Percentiles rank a stretch among this genome's conserved stretches.
phyloP scores from a whole-genome alignment of 768 basidiomycete genomes.

The Rhizopogon vesiculosus region DNA sequence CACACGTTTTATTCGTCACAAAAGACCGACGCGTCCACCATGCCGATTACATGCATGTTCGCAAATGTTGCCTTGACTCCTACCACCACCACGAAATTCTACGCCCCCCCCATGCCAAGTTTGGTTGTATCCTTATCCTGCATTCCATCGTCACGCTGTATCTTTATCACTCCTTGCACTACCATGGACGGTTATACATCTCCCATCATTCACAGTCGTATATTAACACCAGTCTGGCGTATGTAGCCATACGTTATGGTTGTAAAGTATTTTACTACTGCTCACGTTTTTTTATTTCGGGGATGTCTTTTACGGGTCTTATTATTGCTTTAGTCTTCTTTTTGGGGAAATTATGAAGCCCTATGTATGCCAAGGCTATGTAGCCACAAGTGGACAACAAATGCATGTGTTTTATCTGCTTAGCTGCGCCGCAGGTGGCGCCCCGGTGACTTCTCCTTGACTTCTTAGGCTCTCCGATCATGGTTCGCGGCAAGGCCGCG shows the following conservation, averaged over 20 bases:
- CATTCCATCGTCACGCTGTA: conserved; percentile 22
- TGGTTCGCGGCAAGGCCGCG: not conserved
- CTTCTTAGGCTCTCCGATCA: not conserved
- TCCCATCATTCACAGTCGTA: conserved; percentile 4
- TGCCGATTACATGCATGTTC: not conserved
- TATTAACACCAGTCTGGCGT: conserved; percentile 17
- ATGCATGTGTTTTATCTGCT: conserved; percentile 1
- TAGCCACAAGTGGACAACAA: conserved; percentile 2
- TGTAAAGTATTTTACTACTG: conserved; percentile 28
- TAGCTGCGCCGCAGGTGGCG: conserved; percentile 1
- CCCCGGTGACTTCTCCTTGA: not conserved
- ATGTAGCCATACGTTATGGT: conserved; percentile 33
- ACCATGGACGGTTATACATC: conserved; percentile 9
- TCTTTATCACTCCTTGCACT: conserved; percentile 25
- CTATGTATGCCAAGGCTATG: conserved; percentile 3
- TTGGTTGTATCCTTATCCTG: conserved; percentile 23
- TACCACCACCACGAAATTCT: conserved; percentile 17
- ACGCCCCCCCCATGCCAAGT: conserved; percentile 21
- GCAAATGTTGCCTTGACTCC: not conserved
- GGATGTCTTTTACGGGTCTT: conserved; percentile 3
- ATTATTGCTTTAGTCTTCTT: not conserved
- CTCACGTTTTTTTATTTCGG: conserved; percentile 7
- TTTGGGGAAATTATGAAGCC: not conserved
- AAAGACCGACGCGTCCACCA: not conserved
- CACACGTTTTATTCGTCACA: not conserved